Evolutionary conservation across 164 flowering plant species (phyloP).

Genomic region (Tetrastigma voinierianum): DNA sequence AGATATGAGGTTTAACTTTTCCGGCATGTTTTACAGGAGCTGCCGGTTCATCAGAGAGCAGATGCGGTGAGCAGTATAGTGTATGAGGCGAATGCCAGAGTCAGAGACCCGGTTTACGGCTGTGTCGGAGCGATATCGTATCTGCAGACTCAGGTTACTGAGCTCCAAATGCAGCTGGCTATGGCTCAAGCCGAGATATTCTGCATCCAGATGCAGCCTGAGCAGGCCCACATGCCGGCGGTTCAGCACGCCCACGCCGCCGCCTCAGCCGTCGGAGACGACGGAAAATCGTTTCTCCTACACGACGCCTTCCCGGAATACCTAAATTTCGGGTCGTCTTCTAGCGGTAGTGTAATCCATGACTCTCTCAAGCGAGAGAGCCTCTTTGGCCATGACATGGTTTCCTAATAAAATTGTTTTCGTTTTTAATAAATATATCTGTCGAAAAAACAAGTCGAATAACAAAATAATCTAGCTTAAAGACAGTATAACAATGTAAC

Average conservation of each 20-base stretch:
- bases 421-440: too few relatives aligned
- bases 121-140: conserved; percentile 80
- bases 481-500: too few relatives aligned
- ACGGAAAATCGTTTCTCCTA: too few relatives aligned
- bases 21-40: conserved; percentile 35
- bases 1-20: neutral
- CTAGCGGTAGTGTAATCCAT: conserved; percentile 41
- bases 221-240: too few relatives aligned
- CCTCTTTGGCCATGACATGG: conserved; percentile 46
- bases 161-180: conserved; percentile 78
- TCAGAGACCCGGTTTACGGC: conserved; percentile 70
- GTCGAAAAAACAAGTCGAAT: too few relatives aligned
- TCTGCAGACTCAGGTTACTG: conserved; percentile 67
- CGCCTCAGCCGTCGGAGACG: conserved; percentile 4
- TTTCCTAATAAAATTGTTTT: conserved; percentile 21
- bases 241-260: too few relatives aligned
- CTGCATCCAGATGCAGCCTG: conserved; percentile 89
- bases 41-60: conserved; percentile 56
- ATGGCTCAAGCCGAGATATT: conserved; percentile 76
- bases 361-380: conserved; percentile 41
- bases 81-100: conserved; percentile 67
- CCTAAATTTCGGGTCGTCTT: conserved; percentile 32
- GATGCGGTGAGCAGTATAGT: conserved; percentile 75
- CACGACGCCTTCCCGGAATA: conserved; percentile 28
- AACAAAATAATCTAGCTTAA: too few relatives aligned